A percentile compares a stretch with the other conserved stretches of the same genome.
Conservation (phyloP, 2,329 filamentous ascomycete genomes). For the Colletotrichum australisinense region DNA sequence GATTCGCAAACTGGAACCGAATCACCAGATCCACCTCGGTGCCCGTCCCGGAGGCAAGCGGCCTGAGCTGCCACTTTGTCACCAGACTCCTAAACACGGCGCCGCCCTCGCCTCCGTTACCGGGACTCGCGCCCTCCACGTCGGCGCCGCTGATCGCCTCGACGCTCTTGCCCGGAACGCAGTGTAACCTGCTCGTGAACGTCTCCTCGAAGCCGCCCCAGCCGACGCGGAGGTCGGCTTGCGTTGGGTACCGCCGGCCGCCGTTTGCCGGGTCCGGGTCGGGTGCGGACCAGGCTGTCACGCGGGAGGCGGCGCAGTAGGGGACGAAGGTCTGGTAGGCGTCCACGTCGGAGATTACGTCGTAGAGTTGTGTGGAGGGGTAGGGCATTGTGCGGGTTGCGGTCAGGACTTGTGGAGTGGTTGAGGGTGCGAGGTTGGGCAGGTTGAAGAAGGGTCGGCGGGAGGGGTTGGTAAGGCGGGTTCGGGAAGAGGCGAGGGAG, state of each 20-base stretch:
- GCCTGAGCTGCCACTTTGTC: slow-evolving; percentile 76
- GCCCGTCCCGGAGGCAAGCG: slow-evolving; percentile 48
- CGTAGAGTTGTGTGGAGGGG: slow-evolving; percentile 77
- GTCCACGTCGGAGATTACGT: slow-evolving; percentile 88
- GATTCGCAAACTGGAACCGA: slow-evolving; percentile 87
- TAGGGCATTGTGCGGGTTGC: slow-evolving; percentile 84
- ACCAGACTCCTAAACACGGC: slow-evolving; percentile 74
- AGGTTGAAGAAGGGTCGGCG: slow-evolving; percentile 36
- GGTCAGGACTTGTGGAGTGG: slow-evolving; percentile 69
- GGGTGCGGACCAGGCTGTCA: slow-evolving; percentile 78
- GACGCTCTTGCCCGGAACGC: slow-evolving; percentile 77
- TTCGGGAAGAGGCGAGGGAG: neutral
- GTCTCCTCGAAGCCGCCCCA: slow-evolving; percentile 87
- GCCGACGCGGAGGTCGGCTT: slow-evolving; percentile 84
- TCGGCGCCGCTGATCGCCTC: slow-evolving; percentile 80
- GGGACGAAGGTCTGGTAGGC: slow-evolving; percentile 90
- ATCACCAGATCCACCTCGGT: slow-evolving; percentile 83
- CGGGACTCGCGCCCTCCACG: slow-evolving; percentile 44
- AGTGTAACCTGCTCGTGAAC: slow-evolving; percentile 84
- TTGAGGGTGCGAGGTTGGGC: slow-evolving; percentile 42
- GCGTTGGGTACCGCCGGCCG: slow-evolving; percentile 71
- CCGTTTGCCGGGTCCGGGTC: slow-evolving; percentile 57
- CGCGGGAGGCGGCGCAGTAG: slow-evolving; percentile 82
- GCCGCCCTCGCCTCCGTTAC: slow-evolving; percentile 41
- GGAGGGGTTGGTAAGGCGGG: neutral